Evolutionary conservation across 768 basidiomycete species (phyloP).

Genomic region (Auricularia cornea): DNA sequence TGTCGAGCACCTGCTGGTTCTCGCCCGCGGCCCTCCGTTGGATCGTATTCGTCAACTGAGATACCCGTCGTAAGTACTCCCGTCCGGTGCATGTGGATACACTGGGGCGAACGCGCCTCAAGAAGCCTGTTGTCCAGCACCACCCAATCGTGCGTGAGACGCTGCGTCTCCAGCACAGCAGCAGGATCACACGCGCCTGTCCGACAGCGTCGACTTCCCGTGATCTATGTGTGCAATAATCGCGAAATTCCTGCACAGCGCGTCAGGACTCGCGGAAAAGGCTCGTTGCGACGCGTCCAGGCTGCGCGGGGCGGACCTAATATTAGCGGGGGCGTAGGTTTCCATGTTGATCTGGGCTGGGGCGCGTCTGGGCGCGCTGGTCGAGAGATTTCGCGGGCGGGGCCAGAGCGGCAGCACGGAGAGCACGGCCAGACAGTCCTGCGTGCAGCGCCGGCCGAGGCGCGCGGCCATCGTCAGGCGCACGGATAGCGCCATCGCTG

Average conservation of each 20-base stretch:
- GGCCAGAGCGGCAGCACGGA: not conserved
- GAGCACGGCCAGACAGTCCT: too few species aligned
- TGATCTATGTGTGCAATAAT: slow-evolving; percentile 98
- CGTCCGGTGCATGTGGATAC: not conserved
- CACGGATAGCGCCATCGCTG: not conserved
- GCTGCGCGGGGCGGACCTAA: not conserved
- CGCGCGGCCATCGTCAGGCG: not conserved
- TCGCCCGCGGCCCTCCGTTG: slow-evolving; percentile 49
- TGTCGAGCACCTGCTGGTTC: slow-evolving; percentile 84
- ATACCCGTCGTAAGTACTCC: slow-evolving; percentile 5
- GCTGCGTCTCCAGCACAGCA: not conserved
- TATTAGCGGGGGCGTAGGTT: not conserved
- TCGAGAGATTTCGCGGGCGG: not conserved
- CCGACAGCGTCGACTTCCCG: slow-evolving; percentile 92
- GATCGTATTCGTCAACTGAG: slow-evolving; percentile 85
- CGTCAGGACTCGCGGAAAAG: too few species aligned
- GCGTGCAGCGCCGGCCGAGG: not conserved
- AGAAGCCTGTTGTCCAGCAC: slow-evolving; percentile 44
- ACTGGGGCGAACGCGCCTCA: slow-evolving; percentile 47
- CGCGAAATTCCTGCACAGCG: slow-evolving; percentile 74
- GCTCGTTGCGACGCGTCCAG: too few species aligned
- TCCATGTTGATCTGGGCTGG: too few species aligned
- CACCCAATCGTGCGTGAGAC: slow-evolving; percentile 5
- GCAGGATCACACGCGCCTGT: slow-evolving; percentile 43
- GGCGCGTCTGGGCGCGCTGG: not conserved